Evolutionary conservation across 495 filamentous ascomycete species (phyloP).

Genomic region (Aspergillus funiculosus): DNA sequence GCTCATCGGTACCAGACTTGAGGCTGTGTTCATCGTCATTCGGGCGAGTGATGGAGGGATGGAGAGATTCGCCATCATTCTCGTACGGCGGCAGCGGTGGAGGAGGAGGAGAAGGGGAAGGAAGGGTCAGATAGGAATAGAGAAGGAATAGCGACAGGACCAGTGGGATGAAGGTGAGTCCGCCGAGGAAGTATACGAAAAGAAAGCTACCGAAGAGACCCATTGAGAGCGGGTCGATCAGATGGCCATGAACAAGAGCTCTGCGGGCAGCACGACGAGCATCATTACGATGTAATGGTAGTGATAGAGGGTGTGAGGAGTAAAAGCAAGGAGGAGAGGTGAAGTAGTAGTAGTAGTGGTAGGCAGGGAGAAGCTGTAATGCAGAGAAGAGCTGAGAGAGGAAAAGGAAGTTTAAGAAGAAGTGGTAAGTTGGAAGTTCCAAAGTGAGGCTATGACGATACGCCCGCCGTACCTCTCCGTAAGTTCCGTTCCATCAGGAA

Average conservation of each 20-base stretch:
- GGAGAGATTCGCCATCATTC: slow-evolving; percentile 37
- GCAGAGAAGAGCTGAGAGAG: not conserved
- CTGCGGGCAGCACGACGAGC: slow-evolving; percentile 30
- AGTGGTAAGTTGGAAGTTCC: too few relatives aligned
- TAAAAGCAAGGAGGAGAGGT: not conserved
- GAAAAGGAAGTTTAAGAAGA: not conserved
- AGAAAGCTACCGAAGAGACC: slow-evolving; percentile 65
- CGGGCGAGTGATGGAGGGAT: slow-evolving; percentile 25
- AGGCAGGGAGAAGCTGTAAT: not conserved
- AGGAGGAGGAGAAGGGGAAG: slow-evolving; percentile 51
- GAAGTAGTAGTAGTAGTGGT: not conserved
- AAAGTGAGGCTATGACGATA: too few relatives aligned
- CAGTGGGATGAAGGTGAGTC: slow-evolving; percentile 83
- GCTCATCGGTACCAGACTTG: slow-evolving; percentile 44
- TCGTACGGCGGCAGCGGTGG: slow-evolving; percentile 26
- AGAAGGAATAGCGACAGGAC: slow-evolving; percentile 57
- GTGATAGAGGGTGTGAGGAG: slow-evolving; percentile 15
- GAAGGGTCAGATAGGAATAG: slow-evolving; percentile 65
- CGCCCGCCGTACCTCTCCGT: too few relatives aligned
- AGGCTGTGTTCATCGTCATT: slow-evolving; percentile 46
- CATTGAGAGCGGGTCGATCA: slow-evolving; percentile 48
- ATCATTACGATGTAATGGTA: slow-evolving; percentile 24
- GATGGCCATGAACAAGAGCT: slow-evolving; percentile 28
- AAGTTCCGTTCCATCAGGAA: too few relatives aligned
- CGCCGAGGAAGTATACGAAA: slow-evolving; percentile 77